Percentiles rank a stretch among this genome's conserved stretches.
Evolutionary conservation across 1,284 basidiomycete species (phyloP).

Genomic region (Rugosomyces carneus): DNA sequence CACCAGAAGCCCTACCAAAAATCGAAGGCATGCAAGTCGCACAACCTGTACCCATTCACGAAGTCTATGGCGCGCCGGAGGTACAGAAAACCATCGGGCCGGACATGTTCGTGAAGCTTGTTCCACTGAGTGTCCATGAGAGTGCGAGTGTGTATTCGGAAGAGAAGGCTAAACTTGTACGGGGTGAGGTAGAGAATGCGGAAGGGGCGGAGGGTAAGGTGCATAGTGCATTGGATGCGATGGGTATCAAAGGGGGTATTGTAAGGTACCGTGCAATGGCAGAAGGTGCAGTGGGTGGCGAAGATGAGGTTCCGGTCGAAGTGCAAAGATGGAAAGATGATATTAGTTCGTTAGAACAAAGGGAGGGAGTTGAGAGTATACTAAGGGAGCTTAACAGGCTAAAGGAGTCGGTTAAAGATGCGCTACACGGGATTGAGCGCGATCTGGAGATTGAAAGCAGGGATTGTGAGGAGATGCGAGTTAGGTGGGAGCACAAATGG

Average conservation of each 20-base stretch:
- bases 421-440: slow-evolving; percentile 54
- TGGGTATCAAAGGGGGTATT: slow-evolving; percentile 80
- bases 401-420: slow-evolving; percentile 54
- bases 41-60: slow-evolving; percentile 85
- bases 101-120: slow-evolving; percentile 84
- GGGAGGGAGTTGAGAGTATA: slow-evolving; percentile 59
- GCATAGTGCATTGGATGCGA: slow-evolving; percentile 73
- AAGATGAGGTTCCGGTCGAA: slow-evolving; percentile 68
- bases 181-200: slow-evolving; percentile 83
- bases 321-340: slow-evolving; percentile 78
- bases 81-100: slow-evolving; percentile 94
- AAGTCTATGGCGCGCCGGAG: slow-evolving; percentile 86
- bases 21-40: slow-evolving; percentile 81
- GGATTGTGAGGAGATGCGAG: slow-evolving; percentile 80
- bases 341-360: slow-evolving; percentile 58
- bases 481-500: slow-evolving; percentile 86
- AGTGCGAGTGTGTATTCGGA: slow-evolving; percentile 96
- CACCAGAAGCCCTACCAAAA: slow-evolving; percentile 71
- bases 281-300: slow-evolving; percentile 63
- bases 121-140: slow-evolving; percentile 94
- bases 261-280: slow-evolving; percentile 71
- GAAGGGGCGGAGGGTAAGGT: slow-evolving; percentile 83
- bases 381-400: slow-evolving; percentile 59
- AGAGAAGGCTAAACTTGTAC: slow-evolving; percentile 95
- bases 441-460: slow-evolving; percentile 74